Conservation (phyloP, 2,329 filamentous ascomycete genomes). For the Calonectria naviculata region DNA sequence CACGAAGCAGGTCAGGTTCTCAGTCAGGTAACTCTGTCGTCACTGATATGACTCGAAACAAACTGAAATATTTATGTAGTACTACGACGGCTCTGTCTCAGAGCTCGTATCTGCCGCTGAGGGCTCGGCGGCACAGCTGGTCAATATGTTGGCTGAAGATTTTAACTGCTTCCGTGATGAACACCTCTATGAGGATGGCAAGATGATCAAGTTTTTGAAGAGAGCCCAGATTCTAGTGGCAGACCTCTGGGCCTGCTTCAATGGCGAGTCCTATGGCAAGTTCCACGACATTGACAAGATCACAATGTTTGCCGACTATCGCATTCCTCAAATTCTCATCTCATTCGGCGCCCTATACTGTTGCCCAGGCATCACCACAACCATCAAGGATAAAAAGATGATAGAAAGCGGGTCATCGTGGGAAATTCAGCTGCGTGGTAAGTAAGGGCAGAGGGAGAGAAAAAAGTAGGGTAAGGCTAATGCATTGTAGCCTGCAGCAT, state of each 20-base stretch:
- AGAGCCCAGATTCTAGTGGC: conserved; percentile 96
- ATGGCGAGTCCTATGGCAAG: conserved; percentile 80
- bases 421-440: conserved; percentile 89
- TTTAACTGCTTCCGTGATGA: conserved; percentile 92
- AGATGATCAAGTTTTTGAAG: conserved; percentile 85
- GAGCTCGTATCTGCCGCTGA: conserved; percentile 80
- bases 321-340: conserved; percentile 92
- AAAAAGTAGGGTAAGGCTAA: conserved; percentile 19
- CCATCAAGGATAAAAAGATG: conserved; percentile 72
- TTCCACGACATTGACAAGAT: conserved; percentile 95
- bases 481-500: conserved; percentile 79
- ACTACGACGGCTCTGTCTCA: conserved; percentile 79
- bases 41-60: no score
- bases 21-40: conserved; percentile 69
- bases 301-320: conserved; percentile 99
- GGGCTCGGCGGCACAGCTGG: conserved; percentile 83
- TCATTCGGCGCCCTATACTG: conserved; percentile 85
- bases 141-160: conserved; percentile 84
- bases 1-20: conserved; percentile 86
- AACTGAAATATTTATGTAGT: conserved; percentile 55
- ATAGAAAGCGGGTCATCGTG: conserved; percentile 80
- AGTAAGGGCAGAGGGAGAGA: conserved; percentile 28
- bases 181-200: conserved; percentile 76
- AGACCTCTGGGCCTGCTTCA: conserved; percentile 96
- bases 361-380: conserved; percentile 80